Evolutionary conservation across 768 basidiomycete species (phyloP).

Genomic region (Botryobasidium botryosum): DNA sequence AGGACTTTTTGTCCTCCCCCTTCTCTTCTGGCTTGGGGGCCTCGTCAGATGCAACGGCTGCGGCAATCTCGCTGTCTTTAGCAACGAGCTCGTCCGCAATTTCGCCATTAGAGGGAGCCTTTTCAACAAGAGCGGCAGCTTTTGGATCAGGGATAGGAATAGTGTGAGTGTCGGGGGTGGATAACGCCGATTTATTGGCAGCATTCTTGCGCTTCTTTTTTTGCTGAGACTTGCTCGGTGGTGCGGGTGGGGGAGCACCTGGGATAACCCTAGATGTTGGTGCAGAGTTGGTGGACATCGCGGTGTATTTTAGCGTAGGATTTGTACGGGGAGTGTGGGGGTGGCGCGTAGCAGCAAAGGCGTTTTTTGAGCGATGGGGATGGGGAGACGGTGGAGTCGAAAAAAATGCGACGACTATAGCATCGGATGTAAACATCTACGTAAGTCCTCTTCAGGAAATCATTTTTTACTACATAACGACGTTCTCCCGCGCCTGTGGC

Average conservation of each 20-base stretch:
- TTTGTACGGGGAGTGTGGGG: too few relatives aligned
- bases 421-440: too few relatives aligned
- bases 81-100: constrained; percentile 30
- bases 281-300: too few relatives aligned
- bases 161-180: constrained; percentile 8
- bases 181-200: constrained; percentile 4
- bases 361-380: too few relatives aligned
- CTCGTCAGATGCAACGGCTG: constrained; percentile 2
- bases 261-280: too few relatives aligned
- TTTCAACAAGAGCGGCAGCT: constrained; percentile 32
- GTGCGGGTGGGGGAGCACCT: constrained; percentile 56
- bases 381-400: too few relatives aligned
- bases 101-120: constrained; percentile 32
- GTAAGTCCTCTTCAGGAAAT: too few relatives aligned
- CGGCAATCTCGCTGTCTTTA: constrained; percentile 23
- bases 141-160: constrained; percentile 29
- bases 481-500: too few relatives aligned
- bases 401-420: too few relatives aligned
- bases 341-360: too few relatives aligned
- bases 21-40: constrained; percentile 27
- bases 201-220: constrained; percentile 52
- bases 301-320: too few relatives aligned
- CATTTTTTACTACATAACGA: too few relatives aligned
- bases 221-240: constrained; percentile 37
- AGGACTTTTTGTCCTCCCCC: constrained; percentile 24